Percentiles rank a stretch among this genome's conserved stretches.
Evolutionary conservation across 2,329 filamentous ascomycete species (phyloP).

Genomic region (Bretziella fagacearum): DNA sequence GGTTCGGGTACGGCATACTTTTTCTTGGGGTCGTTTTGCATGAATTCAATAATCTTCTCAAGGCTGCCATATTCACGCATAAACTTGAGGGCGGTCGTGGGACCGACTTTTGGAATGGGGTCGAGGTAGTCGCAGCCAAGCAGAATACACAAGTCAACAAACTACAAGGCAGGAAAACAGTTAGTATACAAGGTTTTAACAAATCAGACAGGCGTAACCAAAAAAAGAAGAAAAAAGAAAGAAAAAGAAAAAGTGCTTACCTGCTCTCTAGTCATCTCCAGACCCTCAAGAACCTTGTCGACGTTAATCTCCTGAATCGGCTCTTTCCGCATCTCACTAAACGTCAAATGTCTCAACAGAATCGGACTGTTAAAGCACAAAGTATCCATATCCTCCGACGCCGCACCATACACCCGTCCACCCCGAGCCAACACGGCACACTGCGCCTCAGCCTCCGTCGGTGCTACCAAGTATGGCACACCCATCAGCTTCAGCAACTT

Average conservation of each 20-base stretch:
- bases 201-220: background rate
- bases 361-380: constrained; percentile 90
- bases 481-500: constrained; percentile 86
- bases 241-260: no score
- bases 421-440: constrained; percentile 78
- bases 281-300: constrained; percentile 67
- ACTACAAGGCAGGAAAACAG: constrained; percentile 33
- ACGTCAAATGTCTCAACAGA: constrained; percentile 79
- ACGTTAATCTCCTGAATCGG: constrained; percentile 91
- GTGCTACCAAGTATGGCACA: constrained; percentile 83
- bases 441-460: constrained; percentile 93
- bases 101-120: constrained; percentile 85
- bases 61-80: constrained; percentile 83
- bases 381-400: constrained; percentile 98
- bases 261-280: constrained; percentile 76
- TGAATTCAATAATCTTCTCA: constrained; percentile 69
- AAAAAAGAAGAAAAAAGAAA: no score
- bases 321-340: constrained; percentile 93
- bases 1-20: constrained; percentile 85
- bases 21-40: constrained; percentile 57
- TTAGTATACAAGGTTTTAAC: constrained; percentile 1
- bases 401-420: constrained; percentile 91
- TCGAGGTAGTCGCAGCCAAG: constrained; percentile 97
- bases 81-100: constrained; percentile 77
- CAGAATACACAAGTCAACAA: constrained; percentile 93